phyloP scores from a whole-genome alignment of 2,329 filamentous ascomycete species.

The Stromatinia cepivora region DNA sequence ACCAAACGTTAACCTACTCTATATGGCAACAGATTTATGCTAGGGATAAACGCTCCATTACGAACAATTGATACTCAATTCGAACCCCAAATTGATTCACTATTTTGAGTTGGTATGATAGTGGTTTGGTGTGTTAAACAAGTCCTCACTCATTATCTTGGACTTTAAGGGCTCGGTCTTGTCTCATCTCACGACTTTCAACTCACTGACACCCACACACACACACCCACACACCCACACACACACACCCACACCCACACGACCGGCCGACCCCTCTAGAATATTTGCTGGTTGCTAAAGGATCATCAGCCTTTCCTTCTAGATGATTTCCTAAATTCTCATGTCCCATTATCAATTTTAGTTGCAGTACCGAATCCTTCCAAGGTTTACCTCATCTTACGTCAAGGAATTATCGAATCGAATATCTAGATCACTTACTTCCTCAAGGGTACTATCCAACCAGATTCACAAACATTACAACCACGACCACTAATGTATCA shows the following conservation, averaged over 20 bases:
- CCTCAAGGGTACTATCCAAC: background rate
- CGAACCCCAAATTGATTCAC: background rate
- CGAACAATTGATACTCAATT: too few relatives aligned
- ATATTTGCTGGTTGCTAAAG: constrained; percentile 3
- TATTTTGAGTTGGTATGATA: background rate
- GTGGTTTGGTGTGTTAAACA: background rate
- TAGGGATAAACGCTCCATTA: too few relatives aligned
- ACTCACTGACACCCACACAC: background rate
- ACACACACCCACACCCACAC: background rate
- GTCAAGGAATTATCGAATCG: background rate
- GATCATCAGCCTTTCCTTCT: constrained; percentile 14
- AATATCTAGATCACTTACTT: background rate
- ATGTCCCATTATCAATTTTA: background rate
- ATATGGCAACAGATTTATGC: background rate
- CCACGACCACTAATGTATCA: constrained; percentile 1
- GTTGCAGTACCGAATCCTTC: background rate
- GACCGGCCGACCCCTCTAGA: background rate
- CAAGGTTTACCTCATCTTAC: background rate
- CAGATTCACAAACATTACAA: background rate
- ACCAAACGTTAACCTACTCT: background rate
- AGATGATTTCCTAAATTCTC: background rate
- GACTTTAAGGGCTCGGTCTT: background rate
- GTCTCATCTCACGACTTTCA: constrained; percentile 17
- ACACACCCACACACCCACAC: background rate
- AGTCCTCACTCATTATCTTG: background rate